Base-by-base conservation (phyloP, 2,329 filamentous ascomycete species). In the Fonsecaea monophora region DNA sequence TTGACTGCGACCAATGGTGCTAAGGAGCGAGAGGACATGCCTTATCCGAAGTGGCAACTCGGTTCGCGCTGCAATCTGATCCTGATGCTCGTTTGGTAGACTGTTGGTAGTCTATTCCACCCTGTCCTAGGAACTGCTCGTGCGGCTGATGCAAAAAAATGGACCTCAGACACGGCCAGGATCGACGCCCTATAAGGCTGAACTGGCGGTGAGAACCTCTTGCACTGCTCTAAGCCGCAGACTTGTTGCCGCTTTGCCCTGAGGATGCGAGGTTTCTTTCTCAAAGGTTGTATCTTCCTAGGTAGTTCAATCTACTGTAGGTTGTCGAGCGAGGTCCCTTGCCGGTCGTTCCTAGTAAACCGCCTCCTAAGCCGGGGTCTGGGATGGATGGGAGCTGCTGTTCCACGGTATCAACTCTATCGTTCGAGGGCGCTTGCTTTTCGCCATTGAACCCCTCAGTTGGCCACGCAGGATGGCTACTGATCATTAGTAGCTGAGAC, bases 171-270 rank as follows among this genome's bases (percentile, higher is more conserved):
- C n/a, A 21, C 21, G 42, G 42, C 42, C 42, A 48, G 18, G 21
- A 50, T 50, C 45, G 45, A 25, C 9, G 45, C 45, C 45, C 18
- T 30, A 25, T 50, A 50, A 50, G 45, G 45, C 45, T 50, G 45
- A 50, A 50, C 21, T 12, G 18, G 45, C 45, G 45, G 45, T 50
- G 45, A 50, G 21, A 30, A 30, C 45, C 13, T 15, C 6, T 10
- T 21, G n/a, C 45, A 48, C 18, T 21, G 42, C 42, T 21, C 42
- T 21, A 9, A 48, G 42, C 42, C 42, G 42, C 42, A 48, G 6
- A 50, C 4, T 6, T 4, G 45, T 30, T 21, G 45, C 45, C 42
- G 45, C 45, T 50, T 50, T 30, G 42, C 18, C 42, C 5, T 21
- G n/a, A 21, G 42, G 12, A 12, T 4, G 15, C 12, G 38, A 15